Conservation (phyloP, 2,329 filamentous ascomycete genomes). For the Fonsecaea erecta region DNA sequence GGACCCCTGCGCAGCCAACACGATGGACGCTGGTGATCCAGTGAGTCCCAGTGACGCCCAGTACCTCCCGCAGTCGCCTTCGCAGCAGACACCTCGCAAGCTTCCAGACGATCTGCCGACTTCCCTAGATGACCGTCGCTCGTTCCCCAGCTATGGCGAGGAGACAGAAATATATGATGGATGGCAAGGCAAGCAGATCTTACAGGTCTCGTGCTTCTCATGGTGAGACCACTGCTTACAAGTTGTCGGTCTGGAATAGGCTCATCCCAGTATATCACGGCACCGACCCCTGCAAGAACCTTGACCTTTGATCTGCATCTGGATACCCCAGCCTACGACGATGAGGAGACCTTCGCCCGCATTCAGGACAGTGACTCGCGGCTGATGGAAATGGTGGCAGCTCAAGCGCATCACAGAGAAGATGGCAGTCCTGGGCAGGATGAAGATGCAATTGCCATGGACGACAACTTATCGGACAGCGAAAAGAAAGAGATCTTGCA, state of each 20-base stretch:
- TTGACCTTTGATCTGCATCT: constrained; percentile 84
- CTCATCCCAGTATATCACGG: constrained; percentile 92
- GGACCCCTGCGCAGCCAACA: constrained; percentile 16
- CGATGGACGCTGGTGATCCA: constrained; percentile 29
- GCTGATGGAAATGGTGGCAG: constrained; percentile 93
- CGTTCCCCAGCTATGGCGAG: constrained; percentile 66
- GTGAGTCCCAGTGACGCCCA: constrained; percentile 17
- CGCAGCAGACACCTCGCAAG: constrained; percentile 37
- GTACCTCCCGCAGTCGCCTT: constrained; percentile 21
- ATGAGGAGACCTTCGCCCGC: constrained; percentile 61
- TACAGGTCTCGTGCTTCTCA: constrained; percentile 18
- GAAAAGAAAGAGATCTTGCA: constrained; percentile 85
- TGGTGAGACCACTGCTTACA: constrained; percentile 17
- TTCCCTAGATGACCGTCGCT: constrained; percentile 84
- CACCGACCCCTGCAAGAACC: constrained; percentile 81
- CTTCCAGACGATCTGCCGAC: constrained; percentile 87
- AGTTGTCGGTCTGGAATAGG: constrained; percentile 58
- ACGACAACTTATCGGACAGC: constrained; percentile 72
- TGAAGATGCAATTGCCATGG: constrained; percentile 76
- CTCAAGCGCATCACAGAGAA: constrained; percentile 79
- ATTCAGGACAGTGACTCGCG: constrained; percentile 80
- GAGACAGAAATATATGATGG: constrained; percentile 99
- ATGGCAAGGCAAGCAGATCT: constrained; percentile 76
- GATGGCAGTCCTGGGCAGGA: constrained; percentile 69
- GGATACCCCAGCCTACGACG: constrained; percentile 75